Evolutionary conservation across 2,329 filamentous ascomycete genomes (phyloP).

Genomic region (Tolypocladium inflatum): DNA sequence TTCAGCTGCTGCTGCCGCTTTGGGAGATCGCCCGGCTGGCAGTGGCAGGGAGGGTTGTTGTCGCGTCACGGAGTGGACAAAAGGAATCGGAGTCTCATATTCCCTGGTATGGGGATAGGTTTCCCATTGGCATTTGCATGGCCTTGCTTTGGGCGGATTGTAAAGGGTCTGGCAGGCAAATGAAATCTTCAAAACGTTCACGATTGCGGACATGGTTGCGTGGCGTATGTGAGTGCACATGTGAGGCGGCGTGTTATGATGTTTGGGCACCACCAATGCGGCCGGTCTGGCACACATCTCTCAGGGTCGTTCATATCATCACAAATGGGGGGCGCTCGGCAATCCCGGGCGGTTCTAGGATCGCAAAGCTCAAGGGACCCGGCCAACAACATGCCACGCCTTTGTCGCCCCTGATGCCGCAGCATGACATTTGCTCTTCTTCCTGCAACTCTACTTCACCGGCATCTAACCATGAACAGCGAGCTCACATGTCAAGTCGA

Average conservation of each 20-base stretch:
- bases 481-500: background rate
- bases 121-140: conserved; percentile 41
- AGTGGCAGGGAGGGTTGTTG: conserved; percentile 7
- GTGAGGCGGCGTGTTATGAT: background rate
- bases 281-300: background rate
- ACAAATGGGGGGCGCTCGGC: background rate
- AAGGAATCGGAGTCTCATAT: conserved; percentile 27
- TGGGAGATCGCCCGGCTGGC: conserved; percentile 2
- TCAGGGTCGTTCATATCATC: background rate
- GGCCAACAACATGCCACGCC: background rate
- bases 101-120: conserved; percentile 29
- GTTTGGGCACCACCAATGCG: background rate
- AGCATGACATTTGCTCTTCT: background rate
- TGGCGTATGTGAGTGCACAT: background rate
- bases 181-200: conserved; percentile 36
- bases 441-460: background rate
- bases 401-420: background rate
- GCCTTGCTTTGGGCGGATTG: conserved; percentile 38
- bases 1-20: conserved; percentile 9
- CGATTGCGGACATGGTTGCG: conserved; percentile 11
- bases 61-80: conserved; percentile 19
- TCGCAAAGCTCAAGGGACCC: background rate
- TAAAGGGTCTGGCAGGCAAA: conserved; percentile 42
- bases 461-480: background rate
- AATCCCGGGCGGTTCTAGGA: background rate